These are phyloP conservation scores for Arabidopsis arenosa DNA, from an alignment of 345 rosid genomes.

Conservation along the genomic window DNA sequence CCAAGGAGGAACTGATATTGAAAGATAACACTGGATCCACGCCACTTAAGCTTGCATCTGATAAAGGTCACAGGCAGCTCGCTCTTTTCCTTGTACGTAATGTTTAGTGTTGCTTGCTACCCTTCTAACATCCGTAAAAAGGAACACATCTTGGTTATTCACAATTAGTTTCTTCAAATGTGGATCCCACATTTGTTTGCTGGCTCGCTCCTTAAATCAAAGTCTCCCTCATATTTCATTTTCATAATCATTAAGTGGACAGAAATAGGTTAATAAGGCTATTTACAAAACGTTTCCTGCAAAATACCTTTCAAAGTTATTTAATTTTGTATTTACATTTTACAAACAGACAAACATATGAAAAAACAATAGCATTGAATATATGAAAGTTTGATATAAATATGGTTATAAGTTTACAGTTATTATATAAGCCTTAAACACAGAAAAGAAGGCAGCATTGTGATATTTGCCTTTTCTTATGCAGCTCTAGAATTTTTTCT, in stretches of 20 bases:
- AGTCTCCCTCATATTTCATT: slow-evolving; percentile 8
- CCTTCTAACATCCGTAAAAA: neutral
- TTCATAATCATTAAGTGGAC: slow-evolving; percentile 1
- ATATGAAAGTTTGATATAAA: neutral
- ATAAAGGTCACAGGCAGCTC: slow-evolving; percentile 92
- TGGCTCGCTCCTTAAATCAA: slow-evolving; percentile 3
- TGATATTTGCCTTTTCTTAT: slow-evolving; percentile 20
- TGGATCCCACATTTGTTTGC: neutral
- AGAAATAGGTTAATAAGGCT: neutral
- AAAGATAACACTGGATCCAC: slow-evolving; percentile 87
- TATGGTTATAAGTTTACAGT: slow-evolving; percentile 9
- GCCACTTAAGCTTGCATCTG: slow-evolving; percentile 84
- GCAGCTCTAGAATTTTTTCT: neutral
- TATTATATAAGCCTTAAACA: neutral
- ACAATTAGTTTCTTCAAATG: slow-evolving; percentile 11
- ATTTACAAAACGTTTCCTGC: neutral
- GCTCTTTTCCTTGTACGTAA: slow-evolving; percentile 90
- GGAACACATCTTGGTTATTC: slow-evolving; percentile 14
- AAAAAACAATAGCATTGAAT: neutral
- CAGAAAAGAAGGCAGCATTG: neutral
- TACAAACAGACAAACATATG: neutral
- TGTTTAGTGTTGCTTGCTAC: slow-evolving; percentile 42
- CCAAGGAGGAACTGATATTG: slow-evolving; percentile 72
- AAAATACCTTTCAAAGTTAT: neutral
- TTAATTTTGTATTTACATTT: neutral